Base-by-base conservation (phyloP, 1,284 basidiomycete species). In the Cutaneotrichosporon spelunceum region DNA sequence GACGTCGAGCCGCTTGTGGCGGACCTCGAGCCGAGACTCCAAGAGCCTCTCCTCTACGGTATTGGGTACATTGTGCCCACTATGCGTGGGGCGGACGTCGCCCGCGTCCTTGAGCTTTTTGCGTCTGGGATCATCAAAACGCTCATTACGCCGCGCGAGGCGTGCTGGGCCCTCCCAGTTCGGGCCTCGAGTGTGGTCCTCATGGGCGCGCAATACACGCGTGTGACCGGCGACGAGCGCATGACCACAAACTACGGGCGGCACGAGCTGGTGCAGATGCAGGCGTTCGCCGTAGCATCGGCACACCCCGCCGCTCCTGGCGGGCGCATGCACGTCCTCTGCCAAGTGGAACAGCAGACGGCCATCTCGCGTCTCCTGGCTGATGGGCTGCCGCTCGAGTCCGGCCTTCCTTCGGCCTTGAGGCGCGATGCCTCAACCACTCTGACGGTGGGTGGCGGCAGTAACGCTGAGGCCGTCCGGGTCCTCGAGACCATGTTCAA, bases 311-410 rank as follows among this genome's bases (percentile, higher is more conserved):
- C 67, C 10, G 45, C 64, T 5, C 55, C 60, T 44, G 78, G 71
- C 21, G 92, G 90, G 0, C 83, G 83, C 63, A 95, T 91, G 81
- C 84, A 88, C 70, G 79, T 98, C 62, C 89, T 98, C 79, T 94
- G 93, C 76, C 90, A 93, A 74, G 82, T 87, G 27, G 90, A 96
- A 76, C 84, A 87, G 57, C 84, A 86, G 69, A 88, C 90, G 69
- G 87, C 87, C 13, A 88, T 91, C 70, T 83, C 85, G 49, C 87
- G 88, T 24, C 90, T 94, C 80, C 79, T 99, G 62, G 85, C 87
- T 53, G 87, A 91, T 33, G 96, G 96, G 8, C 81, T 96, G 23
- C 91, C 93, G 0, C 81, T 98, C 27, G 95, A 98, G 78, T 97
- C 93, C 2, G 81, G 82, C 27, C 77, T 97, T 16, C 78, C 87